phyloP scores from a whole-genome alignment of 2,329 filamentous ascomycete genomes.

The Fusarium verrucosum region DNA sequence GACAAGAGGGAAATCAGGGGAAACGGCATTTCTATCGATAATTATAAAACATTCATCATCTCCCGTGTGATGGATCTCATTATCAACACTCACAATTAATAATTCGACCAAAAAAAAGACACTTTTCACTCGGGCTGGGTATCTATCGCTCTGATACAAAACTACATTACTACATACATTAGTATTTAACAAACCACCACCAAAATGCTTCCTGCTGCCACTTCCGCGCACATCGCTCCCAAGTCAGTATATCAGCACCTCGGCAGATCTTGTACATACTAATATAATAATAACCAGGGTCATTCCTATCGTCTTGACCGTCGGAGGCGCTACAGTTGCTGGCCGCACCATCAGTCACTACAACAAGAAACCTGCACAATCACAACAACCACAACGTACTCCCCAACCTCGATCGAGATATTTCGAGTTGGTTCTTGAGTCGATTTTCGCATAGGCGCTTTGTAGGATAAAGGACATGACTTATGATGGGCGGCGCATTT shows the following conservation, averaged over 20 bases:
- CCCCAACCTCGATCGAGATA: conserved; percentile 24
- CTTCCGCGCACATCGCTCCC: conserved; percentile 12
- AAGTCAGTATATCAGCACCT: conserved; percentile 16
- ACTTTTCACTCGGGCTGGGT: not conserved
- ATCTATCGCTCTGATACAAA: not conserved
- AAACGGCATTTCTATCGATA: not conserved
- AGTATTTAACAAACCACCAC: not conserved
- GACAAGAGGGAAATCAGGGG: conserved; percentile 5
- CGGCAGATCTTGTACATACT: accelerated
- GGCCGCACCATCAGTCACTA: conserved; percentile 29
- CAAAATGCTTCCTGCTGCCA: conserved; percentile 36
- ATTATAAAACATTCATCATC: conserved; percentile 28
- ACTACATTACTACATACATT: not conserved
- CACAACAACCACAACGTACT: not conserved
- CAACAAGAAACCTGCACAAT: conserved; percentile 9
- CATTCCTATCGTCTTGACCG: conserved; percentile 35
- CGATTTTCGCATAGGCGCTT: conserved; percentile 32
- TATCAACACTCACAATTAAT: conserved; percentile 3
- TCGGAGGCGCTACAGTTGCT: conserved; percentile 37
- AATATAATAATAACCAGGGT: conserved; percentile 20
- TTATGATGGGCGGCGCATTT: conserved; percentile 7
- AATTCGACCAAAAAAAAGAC: not conserved
- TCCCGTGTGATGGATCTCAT: not conserved
- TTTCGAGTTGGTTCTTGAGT: conserved; percentile 35
- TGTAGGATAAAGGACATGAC: not conserved